Base-by-base conservation (phyloP, 129 eudicot species). In the Helianthus tuberosus region DNA sequence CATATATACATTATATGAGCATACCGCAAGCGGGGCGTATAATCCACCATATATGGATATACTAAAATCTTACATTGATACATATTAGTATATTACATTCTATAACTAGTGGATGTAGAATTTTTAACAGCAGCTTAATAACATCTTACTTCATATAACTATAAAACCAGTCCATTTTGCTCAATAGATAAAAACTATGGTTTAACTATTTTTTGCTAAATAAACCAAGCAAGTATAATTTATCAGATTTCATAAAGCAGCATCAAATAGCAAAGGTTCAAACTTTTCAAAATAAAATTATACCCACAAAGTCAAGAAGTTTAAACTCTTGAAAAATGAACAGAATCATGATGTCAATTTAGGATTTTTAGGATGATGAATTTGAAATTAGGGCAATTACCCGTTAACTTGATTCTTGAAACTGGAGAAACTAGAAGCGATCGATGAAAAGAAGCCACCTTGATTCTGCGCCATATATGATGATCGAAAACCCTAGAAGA, bases 361-460 rank as follows among this genome's bases (percentile, higher is more conserved):
- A 8, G 11, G 47, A 8, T 43, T 7, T 43, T 43, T 43, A 43
- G 2, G 36, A 32, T 32, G 36, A 32, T 32, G 3, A 32, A 32
- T 1, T 32, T 32, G 36, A 32, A 32, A 32, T 32, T 57, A 25
- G 76, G 35, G 29, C 66, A 80, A 75, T 41, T 75, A 87, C 92
- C 89, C 89, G 66, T 87, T 82, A 71, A 87, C 92, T 68, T 75
- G 72, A 75, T 64, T 48, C 81, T 81, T 78, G n/a, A 82, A 79
- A 79, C 78, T 86, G 36, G 89, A 86, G 53, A 86, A 66, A 49
- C 86, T 76, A 38, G 92, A 84, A 11, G 89, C 89, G 66, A 87
- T 57, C 48, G 89, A 81, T 4, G 82, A 60, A 71, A 87, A 87
- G 73, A 87, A 87, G 0, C 90, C 86, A 57, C 78, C 83, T 46